Percentiles rank a stretch among this genome's conserved stretches.
These are phyloP conservation scores for Diophrys sp. DNA, from an alignment of 73 alveolate species.

Conservation along the genomic window DNA sequence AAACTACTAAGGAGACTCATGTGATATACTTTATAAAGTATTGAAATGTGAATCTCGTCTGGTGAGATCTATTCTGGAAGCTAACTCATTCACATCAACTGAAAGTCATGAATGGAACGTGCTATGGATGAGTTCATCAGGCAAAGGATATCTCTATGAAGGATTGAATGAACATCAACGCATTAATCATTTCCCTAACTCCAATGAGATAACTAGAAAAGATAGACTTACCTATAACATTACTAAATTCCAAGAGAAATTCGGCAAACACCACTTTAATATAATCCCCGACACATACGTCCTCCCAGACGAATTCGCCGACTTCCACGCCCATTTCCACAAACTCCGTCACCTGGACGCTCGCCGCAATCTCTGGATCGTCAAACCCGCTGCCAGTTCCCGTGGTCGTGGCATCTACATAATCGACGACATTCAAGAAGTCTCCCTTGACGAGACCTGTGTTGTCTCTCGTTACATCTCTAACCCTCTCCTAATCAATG, in stretches of 20 bases:
- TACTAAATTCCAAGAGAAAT: slow-evolving; percentile 64
- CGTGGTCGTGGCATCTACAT: slow-evolving; percentile 81
- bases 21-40: slow-evolving; percentile 56
- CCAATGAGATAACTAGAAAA: slow-evolving; percentile 74
- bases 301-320: slow-evolving; percentile 76
- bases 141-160: slow-evolving; percentile 60
- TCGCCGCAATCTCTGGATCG: slow-evolving; percentile 50
- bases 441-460: slow-evolving; percentile 52
- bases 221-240: slow-evolving; percentile 69
- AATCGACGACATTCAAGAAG: slow-evolving; percentile 46
- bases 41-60: slow-evolving; percentile 56
- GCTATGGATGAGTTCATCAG: slow-evolving; percentile 52
- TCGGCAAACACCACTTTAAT: slow-evolving; percentile 63
- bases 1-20: slow-evolving; percentile 32
- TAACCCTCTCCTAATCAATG: slow-evolving; percentile 73
- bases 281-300: slow-evolving; percentile 77
- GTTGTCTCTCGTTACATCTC: slow-evolving; percentile 65
- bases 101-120: slow-evolving; percentile 58
- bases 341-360: slow-evolving; percentile 55
- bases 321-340: slow-evolving; percentile 62
- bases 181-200: slow-evolving; percentile 80
- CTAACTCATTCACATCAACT: slow-evolving; percentile 24
- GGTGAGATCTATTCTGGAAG: slow-evolving; percentile 62
- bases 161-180: slow-evolving; percentile 68
- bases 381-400: slow-evolving; percentile 73